Evolutionary conservation across 192 early-diverging fungal species (phyloP).

Genomic region (Gamsiella multidivaricata): DNA sequence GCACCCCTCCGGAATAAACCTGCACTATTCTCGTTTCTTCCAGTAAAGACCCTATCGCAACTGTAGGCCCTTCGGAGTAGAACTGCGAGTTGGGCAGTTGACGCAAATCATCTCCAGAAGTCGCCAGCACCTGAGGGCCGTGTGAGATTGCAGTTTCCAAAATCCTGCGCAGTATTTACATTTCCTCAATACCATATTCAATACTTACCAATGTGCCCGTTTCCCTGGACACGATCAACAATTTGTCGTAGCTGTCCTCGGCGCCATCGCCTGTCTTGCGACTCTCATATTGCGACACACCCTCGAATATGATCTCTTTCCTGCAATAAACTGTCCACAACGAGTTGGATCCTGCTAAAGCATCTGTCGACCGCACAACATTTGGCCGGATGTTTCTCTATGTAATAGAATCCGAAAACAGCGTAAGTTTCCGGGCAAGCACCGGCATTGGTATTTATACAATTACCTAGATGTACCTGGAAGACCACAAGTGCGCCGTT

Average conservation of each 20-base stretch:
- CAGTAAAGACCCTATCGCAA: slow-evolving; percentile 80
- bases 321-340: slow-evolving; percentile 79
- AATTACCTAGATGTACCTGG: slow-evolving; percentile 49
- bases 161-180: too few relatives aligned
- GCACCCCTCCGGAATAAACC: slow-evolving; percentile 79
- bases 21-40: slow-evolving; percentile 84
- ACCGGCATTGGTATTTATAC: background rate
- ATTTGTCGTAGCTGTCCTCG: slow-evolving; percentile 60
- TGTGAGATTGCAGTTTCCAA: too few relatives aligned
- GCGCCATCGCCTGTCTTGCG: slow-evolving; percentile 29
- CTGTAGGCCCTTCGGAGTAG: slow-evolving; percentile 77
- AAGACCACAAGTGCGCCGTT: slow-evolving; percentile 64
- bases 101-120: slow-evolving; percentile 81
- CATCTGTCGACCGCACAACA: slow-evolving; percentile 56
- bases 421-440: background rate
- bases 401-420: background rate
- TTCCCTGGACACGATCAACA: slow-evolving; percentile 74
- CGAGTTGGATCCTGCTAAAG: slow-evolving; percentile 63
- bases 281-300: slow-evolving; percentile 48
- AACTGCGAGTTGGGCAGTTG: slow-evolving; percentile 84
- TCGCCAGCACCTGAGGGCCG: slow-evolving; percentile 72
- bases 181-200: too few relatives aligned
- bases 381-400: slow-evolving; percentile 63
- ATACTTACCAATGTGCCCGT: slow-evolving; percentile 69
- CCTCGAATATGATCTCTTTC: slow-evolving; percentile 59